These are phyloP conservation scores for Osmozyma mogii DNA, from an alignment of 805 yeast species.

Conservation along the genomic window DNA sequence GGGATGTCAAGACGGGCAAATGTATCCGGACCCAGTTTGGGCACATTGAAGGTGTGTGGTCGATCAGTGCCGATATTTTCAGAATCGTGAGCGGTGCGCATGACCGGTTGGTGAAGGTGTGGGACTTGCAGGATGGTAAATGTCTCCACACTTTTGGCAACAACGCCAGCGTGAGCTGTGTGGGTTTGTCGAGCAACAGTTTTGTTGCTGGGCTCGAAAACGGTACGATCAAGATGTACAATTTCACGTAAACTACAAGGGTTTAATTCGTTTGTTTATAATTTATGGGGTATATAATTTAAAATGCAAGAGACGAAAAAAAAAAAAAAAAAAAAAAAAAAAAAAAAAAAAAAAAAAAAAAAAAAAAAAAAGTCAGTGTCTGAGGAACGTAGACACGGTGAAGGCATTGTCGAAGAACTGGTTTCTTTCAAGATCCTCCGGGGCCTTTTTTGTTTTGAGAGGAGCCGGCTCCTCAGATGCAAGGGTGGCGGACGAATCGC, in stretches of 20 bases:
- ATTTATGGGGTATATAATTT: too few species aligned
- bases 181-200: conserved; percentile 81
- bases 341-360: too few species aligned
- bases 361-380: too few species aligned
- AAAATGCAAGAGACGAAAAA: too few species aligned
- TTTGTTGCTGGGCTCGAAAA: conserved; percentile 86
- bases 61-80: conserved; percentile 91
- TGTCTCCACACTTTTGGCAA: conserved; percentile 91
- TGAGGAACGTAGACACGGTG: too few species aligned
- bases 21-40: conserved; percentile 95
- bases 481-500: too few species aligned
- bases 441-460: too few species aligned
- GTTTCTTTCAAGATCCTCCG: too few species aligned
- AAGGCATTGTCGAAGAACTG: too few species aligned
- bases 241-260: conserved; percentile 5
- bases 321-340: too few species aligned
- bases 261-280: too few species aligned
- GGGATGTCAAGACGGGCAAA: conserved; percentile 83
- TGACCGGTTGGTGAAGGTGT: conserved; percentile 79
- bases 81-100: conserved; percentile 93
- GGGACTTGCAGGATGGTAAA: conserved; percentile 94
- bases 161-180: conserved; percentile 52
- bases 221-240: conserved; percentile 77
- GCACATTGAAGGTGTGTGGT: conserved; percentile 98
- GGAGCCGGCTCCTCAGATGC: too few species aligned